phyloP scores from a whole-genome alignment of 2,329 filamentous ascomycete species.

The Chaetomiaceae sp. region DNA sequence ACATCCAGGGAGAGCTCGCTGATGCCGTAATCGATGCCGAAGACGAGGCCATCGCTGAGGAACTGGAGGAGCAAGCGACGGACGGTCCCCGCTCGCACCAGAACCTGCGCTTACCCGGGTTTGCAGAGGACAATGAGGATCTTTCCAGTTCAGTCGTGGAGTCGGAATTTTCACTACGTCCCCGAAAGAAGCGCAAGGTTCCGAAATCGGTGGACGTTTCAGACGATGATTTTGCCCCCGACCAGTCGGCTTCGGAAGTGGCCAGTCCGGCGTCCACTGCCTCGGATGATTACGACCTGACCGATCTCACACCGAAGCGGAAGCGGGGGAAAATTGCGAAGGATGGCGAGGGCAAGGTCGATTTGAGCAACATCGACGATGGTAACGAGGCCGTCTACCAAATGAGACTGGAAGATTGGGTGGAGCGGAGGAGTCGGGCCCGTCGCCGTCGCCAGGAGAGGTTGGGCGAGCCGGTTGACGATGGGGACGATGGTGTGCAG shows the following conservation, averaged over 20 bases:
- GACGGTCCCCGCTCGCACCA: conserved; percentile 61
- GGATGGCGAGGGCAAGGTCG: conserved; percentile 36
- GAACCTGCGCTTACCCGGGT: conserved; percentile 66
- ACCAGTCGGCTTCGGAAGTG: conserved; percentile 22
- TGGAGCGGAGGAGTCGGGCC: conserved; percentile 43
- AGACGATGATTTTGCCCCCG: conserved; percentile 40
- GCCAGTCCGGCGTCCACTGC: conserved; percentile 27
- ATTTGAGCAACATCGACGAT: conserved; percentile 67
- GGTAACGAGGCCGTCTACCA: conserved; percentile 81
- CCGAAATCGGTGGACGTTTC: conserved; percentile 30
- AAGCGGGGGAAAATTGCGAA: conserved; percentile 36
- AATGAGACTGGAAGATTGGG: conserved; percentile 68
- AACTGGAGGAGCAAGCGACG: conserved; percentile 38
- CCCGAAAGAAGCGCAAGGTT: conserved; percentile 49
- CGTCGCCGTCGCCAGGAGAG: conserved; percentile 32
- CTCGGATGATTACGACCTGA: conserved; percentile 36
- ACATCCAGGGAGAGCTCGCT: conserved; percentile 62
- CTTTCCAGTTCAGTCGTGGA: conserved; percentile 32
- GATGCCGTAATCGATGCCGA: conserved; percentile 78
- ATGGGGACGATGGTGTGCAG: conserved; percentile 49
- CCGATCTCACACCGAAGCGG: conserved; percentile 32
- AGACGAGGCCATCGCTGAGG: conserved; percentile 56
- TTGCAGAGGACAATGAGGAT: conserved; percentile 47
- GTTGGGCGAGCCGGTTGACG: conserved; percentile 31
- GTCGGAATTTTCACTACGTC: conserved; percentile 52